Conservation (phyloP, 2,329 filamentous ascomycete genomes). For the Fusarium azukiicola region DNA sequence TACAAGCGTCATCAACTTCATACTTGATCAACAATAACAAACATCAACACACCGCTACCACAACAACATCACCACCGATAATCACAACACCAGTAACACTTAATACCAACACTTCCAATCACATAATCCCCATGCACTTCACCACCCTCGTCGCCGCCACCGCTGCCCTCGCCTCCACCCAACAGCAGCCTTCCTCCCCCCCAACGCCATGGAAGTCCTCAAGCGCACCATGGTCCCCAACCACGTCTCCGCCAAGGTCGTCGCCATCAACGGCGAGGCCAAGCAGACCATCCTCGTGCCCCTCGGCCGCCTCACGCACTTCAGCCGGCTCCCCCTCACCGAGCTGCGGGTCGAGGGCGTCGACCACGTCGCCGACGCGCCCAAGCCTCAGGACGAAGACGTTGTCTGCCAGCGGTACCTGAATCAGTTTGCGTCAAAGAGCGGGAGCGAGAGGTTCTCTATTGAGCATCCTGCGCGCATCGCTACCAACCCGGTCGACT, state of each 20-base stretch:
- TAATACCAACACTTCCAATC: background rate
- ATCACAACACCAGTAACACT: background rate
- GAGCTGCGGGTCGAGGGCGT: background rate
- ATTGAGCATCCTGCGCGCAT: background rate
- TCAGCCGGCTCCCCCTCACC: background rate
- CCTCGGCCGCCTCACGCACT: background rate
- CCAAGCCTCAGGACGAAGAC: conserved; percentile 1
- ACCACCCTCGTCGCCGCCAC: background rate
- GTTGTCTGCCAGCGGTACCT: conserved; percentile 8
- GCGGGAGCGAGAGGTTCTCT: background rate
- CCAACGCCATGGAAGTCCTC: background rate
- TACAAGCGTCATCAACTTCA: background rate
- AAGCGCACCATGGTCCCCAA: conserved; percentile 12
- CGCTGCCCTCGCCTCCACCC: conserved; percentile 5
- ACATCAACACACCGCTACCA: background rate
- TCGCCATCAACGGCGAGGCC: background rate
- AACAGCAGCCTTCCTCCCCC: background rate
- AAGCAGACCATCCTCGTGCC: background rate
- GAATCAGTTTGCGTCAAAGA: background rate
- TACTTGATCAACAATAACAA: background rate
- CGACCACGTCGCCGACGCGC: background rate
- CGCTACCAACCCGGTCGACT: background rate
- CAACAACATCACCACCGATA: background rate
- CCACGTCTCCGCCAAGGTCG: conserved; percentile 16
- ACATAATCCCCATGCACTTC: background rate